Conservation (phyloP, 495 filamentous ascomycete genomes). For the Elasticomyces elasticus region DNA sequence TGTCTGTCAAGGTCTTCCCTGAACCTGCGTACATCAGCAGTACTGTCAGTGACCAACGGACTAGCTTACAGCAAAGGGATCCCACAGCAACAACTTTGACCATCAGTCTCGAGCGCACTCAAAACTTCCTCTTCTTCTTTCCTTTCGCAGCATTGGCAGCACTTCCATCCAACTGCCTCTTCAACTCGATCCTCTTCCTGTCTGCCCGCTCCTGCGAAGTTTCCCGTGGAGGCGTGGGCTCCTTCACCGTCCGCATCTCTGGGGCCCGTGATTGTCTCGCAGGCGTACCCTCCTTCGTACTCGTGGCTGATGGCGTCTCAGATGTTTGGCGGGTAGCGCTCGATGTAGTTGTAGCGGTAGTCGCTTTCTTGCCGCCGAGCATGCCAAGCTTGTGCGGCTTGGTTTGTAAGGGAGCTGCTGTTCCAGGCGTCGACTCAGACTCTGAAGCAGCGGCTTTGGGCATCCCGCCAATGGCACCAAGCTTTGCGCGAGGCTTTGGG, state of each 20-base stretch:
- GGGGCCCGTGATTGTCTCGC: background rate
- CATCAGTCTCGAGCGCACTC: conserved; percentile 1
- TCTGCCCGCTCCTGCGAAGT: conserved; percentile 32
- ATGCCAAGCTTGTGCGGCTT: conserved; percentile 5
- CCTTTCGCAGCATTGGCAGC: conserved; percentile 24
- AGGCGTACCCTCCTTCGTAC: background rate
- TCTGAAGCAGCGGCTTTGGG: background rate
- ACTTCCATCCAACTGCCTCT: conserved; percentile 29
- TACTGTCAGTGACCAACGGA: too few species aligned
- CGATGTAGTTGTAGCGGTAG: background rate
- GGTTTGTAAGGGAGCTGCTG: background rate
- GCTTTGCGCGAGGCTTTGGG: background rate
- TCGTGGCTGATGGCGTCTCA: background rate
- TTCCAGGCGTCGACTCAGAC: background rate
- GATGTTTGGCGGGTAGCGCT: background rate
- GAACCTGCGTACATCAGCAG: too few species aligned
- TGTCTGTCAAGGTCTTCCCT: background rate
- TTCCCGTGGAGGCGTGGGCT: conserved; percentile 19
- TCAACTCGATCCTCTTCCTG: conserved; percentile 30
- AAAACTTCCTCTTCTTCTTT: conserved; percentile 34
- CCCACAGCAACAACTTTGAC: background rate
- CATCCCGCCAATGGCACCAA: conserved; percentile 1
- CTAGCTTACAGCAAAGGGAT: too few species aligned
- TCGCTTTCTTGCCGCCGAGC: conserved; percentile 12
- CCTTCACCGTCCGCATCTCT: conserved; percentile 2